Base-by-base conservation (phyloP, 2,329 filamentous ascomycete species). In the Penicillium sp. region DNA sequence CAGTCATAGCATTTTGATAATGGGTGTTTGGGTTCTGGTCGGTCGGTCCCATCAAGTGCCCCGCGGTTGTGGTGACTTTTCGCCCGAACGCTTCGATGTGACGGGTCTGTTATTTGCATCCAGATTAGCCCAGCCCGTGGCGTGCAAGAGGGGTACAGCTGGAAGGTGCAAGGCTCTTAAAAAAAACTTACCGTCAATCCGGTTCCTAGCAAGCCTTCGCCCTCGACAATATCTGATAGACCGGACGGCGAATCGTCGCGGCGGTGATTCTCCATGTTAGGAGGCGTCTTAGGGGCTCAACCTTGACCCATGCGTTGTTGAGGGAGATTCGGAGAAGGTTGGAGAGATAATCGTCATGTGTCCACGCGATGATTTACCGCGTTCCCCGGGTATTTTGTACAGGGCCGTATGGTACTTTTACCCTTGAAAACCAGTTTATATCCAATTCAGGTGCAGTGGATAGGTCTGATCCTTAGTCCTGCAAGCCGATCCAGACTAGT, bases 21-120 rank as follows among this genome's bases (percentile, higher is more conserved):
- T 92, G 89, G 57, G 81, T 76, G 70, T 72, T 82, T 72, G 77
- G 82, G 68, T 57, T 62, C 43, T 71, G 76, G 61, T 88, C 85
- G 66, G 78, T 72, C 56, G 88, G 86, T 45, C 85, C 88, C 69
- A 98, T 96, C 65, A 99, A 83, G 75, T 96, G 92, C 69, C 87
- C 91, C 55, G 95, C 95, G 21, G 95, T 98, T 27, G 92, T 92
- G 29, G 93, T 95, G 62, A 98, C 92, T 78, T 97, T 99, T 72
- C 93, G 88, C 65, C 92, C 87, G 77, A 99, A 97, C 54, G 91
- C 90, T 78, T 97, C 93, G 67, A 98, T 81, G 63, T 95, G 91
- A 68, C 92, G 89, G 54, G 91, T 87, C 92, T 96, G 66, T 51
- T 39, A 35, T 43, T 50, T 45, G 54, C 31, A 61, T 67, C 58